A percentile compares a stretch with the other conserved stretches of the same genome.
Evolutionary conservation across 306 rosid genomes (phyloP).

Genomic region (Benincasa hispida): DNA sequence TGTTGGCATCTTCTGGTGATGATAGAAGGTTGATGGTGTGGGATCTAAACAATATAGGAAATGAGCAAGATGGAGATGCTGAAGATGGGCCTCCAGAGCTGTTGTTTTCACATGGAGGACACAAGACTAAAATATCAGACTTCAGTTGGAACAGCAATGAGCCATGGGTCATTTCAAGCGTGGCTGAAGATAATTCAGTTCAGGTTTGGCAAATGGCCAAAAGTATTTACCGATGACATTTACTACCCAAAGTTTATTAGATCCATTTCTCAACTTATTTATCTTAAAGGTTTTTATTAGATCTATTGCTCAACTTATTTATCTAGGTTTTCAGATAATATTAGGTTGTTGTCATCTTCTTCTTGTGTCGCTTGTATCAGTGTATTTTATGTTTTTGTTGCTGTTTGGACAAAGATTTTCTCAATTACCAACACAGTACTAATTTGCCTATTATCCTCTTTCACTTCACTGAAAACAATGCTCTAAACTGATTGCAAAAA

Average conservation of each 20-base stretch:
- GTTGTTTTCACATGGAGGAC: constrained; percentile 80
- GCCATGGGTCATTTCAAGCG: constrained; percentile 85
- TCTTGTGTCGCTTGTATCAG: background rate
- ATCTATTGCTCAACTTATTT: background rate
- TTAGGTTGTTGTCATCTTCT: background rate
- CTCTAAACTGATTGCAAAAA: no score
- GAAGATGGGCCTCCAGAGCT: constrained; percentile 93
- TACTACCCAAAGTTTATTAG: background rate
- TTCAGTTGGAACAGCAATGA: constrained; percentile 71
- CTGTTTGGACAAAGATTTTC: background rate
- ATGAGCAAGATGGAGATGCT: constrained; percentile 81
- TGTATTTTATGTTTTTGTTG: background rate
- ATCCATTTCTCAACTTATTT: background rate
- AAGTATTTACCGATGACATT: constrained; percentile 26
- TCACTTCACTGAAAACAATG: no score
- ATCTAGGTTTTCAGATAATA: background rate
- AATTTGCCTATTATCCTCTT: no score
- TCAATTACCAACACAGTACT: background rate
- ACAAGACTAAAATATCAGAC: constrained; percentile 84
- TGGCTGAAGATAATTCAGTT: constrained; percentile 76
- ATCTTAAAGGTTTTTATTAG: background rate
- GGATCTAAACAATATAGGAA: constrained; percentile 92
- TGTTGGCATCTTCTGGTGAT: constrained; percentile 79
- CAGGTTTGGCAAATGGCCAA: constrained; percentile 90
- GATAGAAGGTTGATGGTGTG: constrained; percentile 90